Percentiles rank a stretch among this genome's conserved stretches.
Evolutionary conservation across 129 eudicot genomes (phyloP).

Genomic region (Mikania micrantha): DNA sequence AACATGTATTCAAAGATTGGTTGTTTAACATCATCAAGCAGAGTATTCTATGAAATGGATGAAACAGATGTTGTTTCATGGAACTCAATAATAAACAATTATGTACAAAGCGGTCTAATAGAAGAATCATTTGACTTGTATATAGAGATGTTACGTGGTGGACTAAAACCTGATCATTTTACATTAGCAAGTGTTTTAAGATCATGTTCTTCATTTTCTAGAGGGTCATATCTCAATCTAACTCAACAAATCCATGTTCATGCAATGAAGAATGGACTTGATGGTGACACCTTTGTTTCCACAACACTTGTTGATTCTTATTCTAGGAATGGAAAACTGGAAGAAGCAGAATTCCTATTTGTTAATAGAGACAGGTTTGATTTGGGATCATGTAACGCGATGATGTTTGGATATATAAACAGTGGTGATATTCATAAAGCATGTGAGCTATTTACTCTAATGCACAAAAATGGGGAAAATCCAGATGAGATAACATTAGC

Average conservation of each 20-base stretch:
- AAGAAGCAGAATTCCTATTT: constrained; percentile 33
- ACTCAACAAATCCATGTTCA: constrained; percentile 42
- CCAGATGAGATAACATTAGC: constrained; percentile 38
- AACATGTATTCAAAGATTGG: constrained; percentile 40
- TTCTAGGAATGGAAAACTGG: constrained; percentile 27
- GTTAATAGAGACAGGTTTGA: constrained; percentile 24
- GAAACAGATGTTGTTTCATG: constrained; percentile 39
- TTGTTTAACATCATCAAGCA: constrained; percentile 24
- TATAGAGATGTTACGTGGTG: constrained; percentile 15
- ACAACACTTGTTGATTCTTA: constrained; percentile 39
- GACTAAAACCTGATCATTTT: constrained; percentile 33
- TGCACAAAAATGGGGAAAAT: constrained; percentile 30
- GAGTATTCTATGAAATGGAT: constrained; percentile 32
- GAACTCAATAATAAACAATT: constrained; percentile 35
- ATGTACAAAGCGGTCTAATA: constrained; percentile 35
- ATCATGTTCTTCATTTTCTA: constrained; percentile 28
- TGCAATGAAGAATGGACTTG: constrained; percentile 29
- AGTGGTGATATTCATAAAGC: constrained; percentile 28
- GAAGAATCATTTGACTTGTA: constrained; percentile 37
- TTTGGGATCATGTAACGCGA: constrained; percentile 40
- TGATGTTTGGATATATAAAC: constrained; percentile 32
- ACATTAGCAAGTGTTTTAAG: constrained; percentile 39
- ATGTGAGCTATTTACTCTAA: constrained; percentile 25
- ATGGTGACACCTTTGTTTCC: constrained; percentile 32
- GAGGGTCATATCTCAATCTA: constrained; percentile 24